Evolutionary conservation across 352 stramenopile genomes (phyloP).

Genomic region (Halophytophthora batemanensis): DNA sequence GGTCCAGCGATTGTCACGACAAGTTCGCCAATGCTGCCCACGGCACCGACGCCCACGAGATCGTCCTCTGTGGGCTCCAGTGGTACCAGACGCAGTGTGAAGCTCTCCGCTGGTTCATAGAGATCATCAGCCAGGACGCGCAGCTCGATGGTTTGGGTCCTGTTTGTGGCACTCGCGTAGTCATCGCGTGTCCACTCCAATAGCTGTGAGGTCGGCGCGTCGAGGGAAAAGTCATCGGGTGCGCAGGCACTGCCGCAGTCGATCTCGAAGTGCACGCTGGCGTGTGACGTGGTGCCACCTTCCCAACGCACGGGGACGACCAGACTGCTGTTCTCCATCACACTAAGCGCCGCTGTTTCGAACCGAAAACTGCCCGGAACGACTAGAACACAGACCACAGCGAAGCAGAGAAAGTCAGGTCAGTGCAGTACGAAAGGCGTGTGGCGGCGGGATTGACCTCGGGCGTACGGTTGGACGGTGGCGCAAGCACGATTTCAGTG

Average conservation of each 20-base stretch:
- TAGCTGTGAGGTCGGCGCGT: slow-evolving; percentile 25
- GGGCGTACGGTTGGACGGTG: slow-evolving; percentile 50
- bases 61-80: slow-evolving; percentile 24
- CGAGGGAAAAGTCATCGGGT: slow-evolving; percentile 37
- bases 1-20: slow-evolving; percentile 55
- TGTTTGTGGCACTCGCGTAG: slow-evolving; percentile 2
- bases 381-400: slow-evolving; percentile 27
- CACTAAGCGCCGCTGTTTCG: slow-evolving; percentile 25
- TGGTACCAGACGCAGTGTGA: slow-evolving; percentile 35
- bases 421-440: too few species aligned
- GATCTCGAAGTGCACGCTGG: slow-evolving; percentile 42
- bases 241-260: slow-evolving; percentile 41
- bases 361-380: slow-evolving; percentile 51
- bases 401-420: too few species aligned
- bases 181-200: slow-evolving; percentile 46
- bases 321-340: slow-evolving; percentile 31
- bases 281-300: slow-evolving; percentile 43
- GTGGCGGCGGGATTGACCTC: too few species aligned
- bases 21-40: slow-evolving; percentile 41
- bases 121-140: slow-evolving; percentile 40
- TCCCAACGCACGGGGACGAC: slow-evolving; percentile 61
- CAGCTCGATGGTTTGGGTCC: slow-evolving; percentile 43
- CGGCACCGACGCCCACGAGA: slow-evolving; percentile 23
- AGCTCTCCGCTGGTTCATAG: slow-evolving; percentile 53
- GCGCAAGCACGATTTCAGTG: slow-evolving; percentile 42